Base-by-base conservation (phyloP, 495 filamentous ascomycete species). In the Talaromyces proteolyticus region DNA sequence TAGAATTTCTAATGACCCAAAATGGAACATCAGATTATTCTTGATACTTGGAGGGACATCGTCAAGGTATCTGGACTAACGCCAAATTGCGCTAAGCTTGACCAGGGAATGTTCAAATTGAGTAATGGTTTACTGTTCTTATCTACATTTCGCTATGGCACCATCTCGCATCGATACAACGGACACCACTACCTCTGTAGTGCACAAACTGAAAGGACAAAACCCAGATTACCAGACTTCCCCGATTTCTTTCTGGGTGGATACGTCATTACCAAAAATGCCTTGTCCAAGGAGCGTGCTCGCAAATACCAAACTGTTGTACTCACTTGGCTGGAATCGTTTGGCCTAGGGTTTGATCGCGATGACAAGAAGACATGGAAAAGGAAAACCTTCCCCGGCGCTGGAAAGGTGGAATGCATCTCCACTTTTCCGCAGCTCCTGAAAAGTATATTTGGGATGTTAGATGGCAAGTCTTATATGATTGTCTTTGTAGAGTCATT, bases 371-470 rank as follows among this genome's bases (percentile, higher is more conserved):
- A 54, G 1, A 71, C 68, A 14, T 71, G 66, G 66, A 56, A 25
- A 41, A 42, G 2, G 54, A 60, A 12, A 57, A 68, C 17, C 53
- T 71, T 1, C 68, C 68, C 1, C 50, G 60, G 1, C 58, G 64
- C 7, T 62, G 52, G 46, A 61, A 60, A 21, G 51, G 54, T 20
- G 67, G 60, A 25, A 63, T 57, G 2, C 68, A 58, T 49, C 46
- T 51, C 23, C 38, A 45, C 6, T 74, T 74, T 46, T 55, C 53
- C 1, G 63, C 68, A 3, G 55, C 56, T 3, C 72, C 74, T 46
- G 72, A 76, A 47, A 68, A 66, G 22, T 73, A 73, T 55, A 66
- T 73, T 54, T 76, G 72, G 72, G 67, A 74, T 5, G 72, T 34
- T 2, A 34, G 29, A 34, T 34, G 29, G 29, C 14, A 34, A 10